These are phyloP conservation scores for Leccinum boreale DNA, from an alignment of 768 basidiomycete species.

Conservation along the genomic window DNA sequence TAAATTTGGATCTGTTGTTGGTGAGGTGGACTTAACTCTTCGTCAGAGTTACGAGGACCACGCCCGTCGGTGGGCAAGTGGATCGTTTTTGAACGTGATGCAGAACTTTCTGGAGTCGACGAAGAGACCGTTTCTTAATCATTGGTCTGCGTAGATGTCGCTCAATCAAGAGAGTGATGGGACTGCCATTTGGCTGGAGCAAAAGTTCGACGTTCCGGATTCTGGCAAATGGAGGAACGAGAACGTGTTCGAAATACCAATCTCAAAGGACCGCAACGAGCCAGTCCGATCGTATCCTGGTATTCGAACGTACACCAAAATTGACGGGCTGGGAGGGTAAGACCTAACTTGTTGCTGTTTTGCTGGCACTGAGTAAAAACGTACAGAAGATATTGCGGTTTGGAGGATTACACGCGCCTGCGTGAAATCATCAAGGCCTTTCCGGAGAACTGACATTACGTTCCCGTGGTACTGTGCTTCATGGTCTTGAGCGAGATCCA, in stretches of 20 bases:
- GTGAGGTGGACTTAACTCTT: slow-evolving; percentile 4
- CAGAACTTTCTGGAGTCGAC: slow-evolving; percentile 38
- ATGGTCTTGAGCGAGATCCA: slow-evolving; percentile 51
- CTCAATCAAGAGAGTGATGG: slow-evolving; percentile 68
- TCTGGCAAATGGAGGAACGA: slow-evolving; percentile 64
- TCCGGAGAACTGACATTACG: slow-evolving; percentile 55
- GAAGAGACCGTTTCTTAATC: slow-evolving; percentile 25
- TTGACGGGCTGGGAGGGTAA: slow-evolving; percentile 66
- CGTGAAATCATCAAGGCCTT: slow-evolving; percentile 60
- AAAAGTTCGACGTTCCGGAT: slow-evolving; percentile 66
- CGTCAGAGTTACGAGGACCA: slow-evolving; percentile 69
- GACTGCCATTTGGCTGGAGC: slow-evolving; percentile 78
- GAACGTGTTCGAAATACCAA: slow-evolving; percentile 57
- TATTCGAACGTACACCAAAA: slow-evolving; percentile 71
- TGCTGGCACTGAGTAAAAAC: neutral
- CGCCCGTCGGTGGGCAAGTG: slow-evolving; percentile 68
- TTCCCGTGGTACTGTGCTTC: slow-evolving; percentile 57
- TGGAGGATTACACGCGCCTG: slow-evolving; percentile 71
- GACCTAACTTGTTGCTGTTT: slow-evolving; percentile 8
- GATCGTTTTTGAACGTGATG: slow-evolving; percentile 54
- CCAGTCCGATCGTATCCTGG: slow-evolving; percentile 45
- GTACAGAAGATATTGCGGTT: slow-evolving; percentile 60
- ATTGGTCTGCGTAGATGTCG: slow-evolving; percentile 72
- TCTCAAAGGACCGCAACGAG: slow-evolving; percentile 18
- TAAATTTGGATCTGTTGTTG: neutral